Percentiles rank a stretch among this genome's conserved stretches.
Evolutionary conservation across 2,329 filamentous ascomycete species (phyloP).

Genomic region (Fusarium xyrophilum): DNA sequence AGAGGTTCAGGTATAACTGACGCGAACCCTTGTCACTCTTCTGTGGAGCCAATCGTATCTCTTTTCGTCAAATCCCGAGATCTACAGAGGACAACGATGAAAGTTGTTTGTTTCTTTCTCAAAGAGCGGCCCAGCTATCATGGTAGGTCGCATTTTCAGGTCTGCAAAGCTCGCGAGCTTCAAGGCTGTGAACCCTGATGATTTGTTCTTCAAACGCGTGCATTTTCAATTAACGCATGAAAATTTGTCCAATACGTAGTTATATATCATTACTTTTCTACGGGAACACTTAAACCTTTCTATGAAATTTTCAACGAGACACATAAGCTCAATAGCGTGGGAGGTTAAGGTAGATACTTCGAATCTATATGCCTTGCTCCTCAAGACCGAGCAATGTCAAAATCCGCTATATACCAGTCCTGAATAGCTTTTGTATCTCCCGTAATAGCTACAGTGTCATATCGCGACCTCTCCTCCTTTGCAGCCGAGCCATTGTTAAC

Average conservation of each 20-base stretch:
- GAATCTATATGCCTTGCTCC: neutral
- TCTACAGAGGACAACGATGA: too few relatives aligned
- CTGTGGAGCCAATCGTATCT: neutral
- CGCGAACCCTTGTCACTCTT: neutral
- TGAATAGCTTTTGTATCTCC: slow-evolving; percentile 56
- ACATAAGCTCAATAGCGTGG: too few relatives aligned
- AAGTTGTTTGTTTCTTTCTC: neutral
- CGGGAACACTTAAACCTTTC: too few relatives aligned
- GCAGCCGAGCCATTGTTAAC: slow-evolving; percentile 52
- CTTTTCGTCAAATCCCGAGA: slow-evolving; percentile 3
- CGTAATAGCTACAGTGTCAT: slow-evolving; percentile 54
- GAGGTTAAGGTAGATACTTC: fast-evolving
- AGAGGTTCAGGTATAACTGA: neutral
- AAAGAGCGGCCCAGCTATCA: neutral
- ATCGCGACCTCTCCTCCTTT: slow-evolving; percentile 49
- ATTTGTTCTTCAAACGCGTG: fast-evolving
- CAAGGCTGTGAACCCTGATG: neutral
- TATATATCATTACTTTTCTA: neutral
- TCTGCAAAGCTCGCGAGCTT: too few relatives aligned
- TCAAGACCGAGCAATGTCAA: slow-evolving; percentile 46
- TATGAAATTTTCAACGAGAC: too few relatives aligned
- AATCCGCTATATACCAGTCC: slow-evolving; percentile 56
- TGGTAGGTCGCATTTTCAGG: neutral
- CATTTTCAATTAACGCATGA: neutral
- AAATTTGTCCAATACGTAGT: neutral